Conservation (phyloP, 2,329 filamentous ascomycete genomes). For the Hypoxylon sp. region DNA sequence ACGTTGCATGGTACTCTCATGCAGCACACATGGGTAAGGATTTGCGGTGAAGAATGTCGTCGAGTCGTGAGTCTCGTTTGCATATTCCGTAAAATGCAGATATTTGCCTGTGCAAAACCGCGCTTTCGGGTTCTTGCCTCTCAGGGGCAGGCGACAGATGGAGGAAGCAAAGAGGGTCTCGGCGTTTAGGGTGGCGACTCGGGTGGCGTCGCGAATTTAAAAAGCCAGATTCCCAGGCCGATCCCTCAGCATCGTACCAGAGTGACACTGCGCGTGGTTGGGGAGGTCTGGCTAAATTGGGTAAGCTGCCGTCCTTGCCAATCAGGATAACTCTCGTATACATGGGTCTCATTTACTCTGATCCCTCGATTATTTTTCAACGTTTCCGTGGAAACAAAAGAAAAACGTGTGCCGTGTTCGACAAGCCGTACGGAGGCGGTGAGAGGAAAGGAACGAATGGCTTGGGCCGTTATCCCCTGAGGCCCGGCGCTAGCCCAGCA, state of each 20-base stretch:
- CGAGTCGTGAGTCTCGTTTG: neutral
- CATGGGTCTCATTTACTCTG: neutral
- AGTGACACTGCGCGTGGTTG: neutral
- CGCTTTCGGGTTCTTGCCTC: neutral
- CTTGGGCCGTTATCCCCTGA: constrained; percentile 1
- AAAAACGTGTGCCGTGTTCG: neutral
- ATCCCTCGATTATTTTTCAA: neutral
- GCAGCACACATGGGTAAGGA: neutral
- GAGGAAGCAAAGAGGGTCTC: neutral
- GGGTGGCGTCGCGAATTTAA: neutral
- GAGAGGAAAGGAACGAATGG: neutral
- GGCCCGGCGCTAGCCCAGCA: no score
- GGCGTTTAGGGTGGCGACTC: neutral
- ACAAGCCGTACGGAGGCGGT: neutral
- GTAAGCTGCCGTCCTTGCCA: constrained; percentile 11
- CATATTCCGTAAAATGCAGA: neutral
- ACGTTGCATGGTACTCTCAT: neutral
- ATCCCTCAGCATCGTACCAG: constrained; percentile 8
- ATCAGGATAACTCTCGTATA: constrained; percentile 6
- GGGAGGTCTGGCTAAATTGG: constrained; percentile 29
- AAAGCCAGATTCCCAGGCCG: constrained; percentile 9
- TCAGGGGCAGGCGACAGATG: neutral
- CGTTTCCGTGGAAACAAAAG: neutral
- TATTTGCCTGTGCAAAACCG: neutral
- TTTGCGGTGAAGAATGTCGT: neutral